phyloP scores from a whole-genome alignment of 2,329 filamentous ascomycete species.

The Colletotrichum eremochloae region DNA sequence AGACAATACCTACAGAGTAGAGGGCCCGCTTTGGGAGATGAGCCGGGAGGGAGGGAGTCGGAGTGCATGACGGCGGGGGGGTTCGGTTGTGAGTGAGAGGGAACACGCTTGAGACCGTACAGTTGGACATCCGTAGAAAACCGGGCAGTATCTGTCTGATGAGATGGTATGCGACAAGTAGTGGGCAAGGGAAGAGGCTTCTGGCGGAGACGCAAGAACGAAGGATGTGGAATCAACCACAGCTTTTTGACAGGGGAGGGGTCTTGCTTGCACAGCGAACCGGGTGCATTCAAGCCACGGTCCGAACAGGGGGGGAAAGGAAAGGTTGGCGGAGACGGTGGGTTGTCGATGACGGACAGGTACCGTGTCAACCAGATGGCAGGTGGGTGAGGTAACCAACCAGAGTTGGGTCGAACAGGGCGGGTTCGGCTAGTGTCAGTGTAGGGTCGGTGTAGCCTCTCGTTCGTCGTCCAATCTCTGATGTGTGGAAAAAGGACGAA shows the following conservation, averaged over 20 bases:
- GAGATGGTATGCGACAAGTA: conserved; percentile 28
- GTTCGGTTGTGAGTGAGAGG: background rate
- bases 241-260: conserved; percentile 8
- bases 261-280: background rate
- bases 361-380: conserved; percentile 34
- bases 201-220: conserved; percentile 6
- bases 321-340: conserved; percentile 17
- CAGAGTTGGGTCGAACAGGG: conserved; percentile 37
- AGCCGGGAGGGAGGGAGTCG: conserved; percentile 12
- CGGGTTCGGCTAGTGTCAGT: conserved; percentile 20
- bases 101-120: background rate
- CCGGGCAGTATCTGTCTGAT: conserved; percentile 3
- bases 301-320: background rate
- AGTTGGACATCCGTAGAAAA: background rate
- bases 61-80: background rate
- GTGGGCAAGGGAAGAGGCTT: conserved; percentile 21
- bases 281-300: background rate
- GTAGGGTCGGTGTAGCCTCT: background rate
- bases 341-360: conserved; percentile 28
- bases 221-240: conserved; percentile 10
- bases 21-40: conserved; percentile 12
- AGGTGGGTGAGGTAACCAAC: conserved; percentile 21
- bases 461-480: background rate
- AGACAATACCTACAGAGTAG: background rate
- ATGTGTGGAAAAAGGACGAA: background rate